phyloP scores from a whole-genome alignment of 768 basidiomycete species.

The Auriscalpium vulgare region DNA sequence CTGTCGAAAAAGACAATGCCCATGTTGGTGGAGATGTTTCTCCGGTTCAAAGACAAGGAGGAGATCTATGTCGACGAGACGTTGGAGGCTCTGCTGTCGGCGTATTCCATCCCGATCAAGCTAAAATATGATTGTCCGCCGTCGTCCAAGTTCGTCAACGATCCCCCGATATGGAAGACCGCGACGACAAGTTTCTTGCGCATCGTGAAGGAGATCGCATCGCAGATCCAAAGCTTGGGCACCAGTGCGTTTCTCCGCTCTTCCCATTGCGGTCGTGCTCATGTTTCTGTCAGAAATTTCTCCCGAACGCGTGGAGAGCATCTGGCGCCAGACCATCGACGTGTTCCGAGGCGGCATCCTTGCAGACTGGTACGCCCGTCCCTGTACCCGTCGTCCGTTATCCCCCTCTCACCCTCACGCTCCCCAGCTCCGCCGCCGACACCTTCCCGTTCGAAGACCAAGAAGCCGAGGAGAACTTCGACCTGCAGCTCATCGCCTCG shows the following conservation, averaged over 20 bases:
- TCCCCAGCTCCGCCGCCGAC: conserved; percentile 46
- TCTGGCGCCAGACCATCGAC: conserved; percentile 81
- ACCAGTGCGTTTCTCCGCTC: conserved; percentile 22
- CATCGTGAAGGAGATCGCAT: conserved; percentile 60
- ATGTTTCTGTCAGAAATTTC: conserved; percentile 38
- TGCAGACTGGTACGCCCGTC: conserved; percentile 64
- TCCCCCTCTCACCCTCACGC: background rate
- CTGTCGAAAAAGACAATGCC: conserved; percentile 88
- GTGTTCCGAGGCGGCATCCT: conserved; percentile 76
- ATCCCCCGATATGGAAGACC: conserved; percentile 88
- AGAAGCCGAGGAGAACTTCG: conserved; percentile 78
- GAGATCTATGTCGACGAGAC: conserved; percentile 78
- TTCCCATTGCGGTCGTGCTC: background rate
- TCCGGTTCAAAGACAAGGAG: conserved; percentile 48
- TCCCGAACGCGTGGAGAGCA: conserved; percentile 61
- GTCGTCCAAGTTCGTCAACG: conserved; percentile 81
- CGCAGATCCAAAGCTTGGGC: conserved; percentile 42
- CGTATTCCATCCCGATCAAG: conserved; percentile 86
- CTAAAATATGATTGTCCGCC: conserved; percentile 92
- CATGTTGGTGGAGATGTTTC: conserved; percentile 67
- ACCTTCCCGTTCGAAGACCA: conserved; percentile 55
- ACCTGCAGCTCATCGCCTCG: conserved; percentile 67
- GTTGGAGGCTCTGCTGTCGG: conserved; percentile 72
- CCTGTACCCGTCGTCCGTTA: no score
- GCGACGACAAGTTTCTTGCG: conserved; percentile 75